Conservation (phyloP, 345 rosid species). For the Melastoma malabathricum region DNA sequence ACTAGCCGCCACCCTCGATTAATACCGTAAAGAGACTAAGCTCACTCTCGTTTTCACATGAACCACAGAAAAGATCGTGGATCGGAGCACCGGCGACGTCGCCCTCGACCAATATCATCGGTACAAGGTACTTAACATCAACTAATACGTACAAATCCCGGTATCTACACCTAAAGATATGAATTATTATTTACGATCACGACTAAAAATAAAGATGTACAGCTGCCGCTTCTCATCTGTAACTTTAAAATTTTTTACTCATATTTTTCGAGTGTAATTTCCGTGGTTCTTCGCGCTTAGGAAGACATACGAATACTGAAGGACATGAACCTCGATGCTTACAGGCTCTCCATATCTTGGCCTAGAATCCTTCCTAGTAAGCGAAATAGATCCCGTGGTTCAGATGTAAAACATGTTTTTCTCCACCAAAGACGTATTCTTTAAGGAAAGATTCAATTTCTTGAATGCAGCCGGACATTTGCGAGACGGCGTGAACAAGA, state of each 20-base stretch:
- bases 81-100: constrained; percentile 35
- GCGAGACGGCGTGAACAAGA: constrained; percentile 6
- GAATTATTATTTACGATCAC: too few relatives aligned
- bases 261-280: too few relatives aligned
- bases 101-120: constrained; percentile 37
- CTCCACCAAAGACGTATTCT: too few relatives aligned
- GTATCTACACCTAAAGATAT: too few relatives aligned
- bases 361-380: constrained; percentile 26
- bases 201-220: too few relatives aligned
- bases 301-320: constrained; percentile 26
- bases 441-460: too few relatives aligned
- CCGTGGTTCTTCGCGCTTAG: too few relatives aligned
- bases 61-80: constrained; percentile 24
- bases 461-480: too few relatives aligned
- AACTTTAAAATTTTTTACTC: too few relatives aligned
- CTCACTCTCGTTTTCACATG: background rate
- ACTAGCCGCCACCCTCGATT: background rate
- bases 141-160: background rate
- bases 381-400: too few relatives aligned
- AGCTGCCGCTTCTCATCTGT: too few relatives aligned
- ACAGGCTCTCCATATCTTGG: constrained; percentile 36
- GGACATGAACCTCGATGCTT: constrained; percentile 27
- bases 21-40: background rate
- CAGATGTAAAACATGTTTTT: too few relatives aligned
- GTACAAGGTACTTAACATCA: constrained; percentile 24